A percentile compares a stretch with the other conserved stretches of the same genome.
Conservation (phyloP, 1,139 yeast genomes). For the Sugiyamaella xylanicola region DNA sequence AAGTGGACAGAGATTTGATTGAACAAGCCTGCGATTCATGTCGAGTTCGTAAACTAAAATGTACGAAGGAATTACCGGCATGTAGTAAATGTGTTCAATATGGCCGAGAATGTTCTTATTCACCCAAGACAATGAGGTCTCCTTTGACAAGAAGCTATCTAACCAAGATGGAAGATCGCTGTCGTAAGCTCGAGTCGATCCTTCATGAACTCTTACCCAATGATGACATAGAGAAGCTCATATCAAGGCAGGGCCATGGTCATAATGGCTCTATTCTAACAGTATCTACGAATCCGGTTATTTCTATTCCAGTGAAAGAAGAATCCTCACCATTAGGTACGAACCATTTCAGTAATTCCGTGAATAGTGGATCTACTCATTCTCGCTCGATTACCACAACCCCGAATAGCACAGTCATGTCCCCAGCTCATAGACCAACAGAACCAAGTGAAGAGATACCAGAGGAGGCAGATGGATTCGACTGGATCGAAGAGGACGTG, state of each 20-base stretch:
- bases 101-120: slow-evolving; percentile 72
- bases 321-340: not conserved
- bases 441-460: slow-evolving; percentile 46
- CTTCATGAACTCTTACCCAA: slow-evolving; percentile 50
- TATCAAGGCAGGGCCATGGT: slow-evolving; percentile 25
- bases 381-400: not conserved
- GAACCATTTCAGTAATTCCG: not conserved
- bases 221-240: slow-evolving; percentile 47
- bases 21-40: slow-evolving; percentile 49
- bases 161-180: slow-evolving; percentile 72
- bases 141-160: slow-evolving; percentile 73
- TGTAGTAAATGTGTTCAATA: slow-evolving; percentile 77
- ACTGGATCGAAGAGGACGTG: slow-evolving; percentile 57
- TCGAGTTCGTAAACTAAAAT: slow-evolving; percentile 52
- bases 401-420: not conserved
- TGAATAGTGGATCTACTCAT: not conserved
- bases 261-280: not conserved
- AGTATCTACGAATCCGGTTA: not conserved
- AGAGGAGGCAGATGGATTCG: slow-evolving; percentile 54
- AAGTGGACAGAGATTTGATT: slow-evolving; percentile 1
- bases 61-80: slow-evolving; percentile 71
- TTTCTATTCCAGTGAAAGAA: not conserved
- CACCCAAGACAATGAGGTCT: slow-evolving; percentile 75
- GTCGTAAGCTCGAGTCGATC: slow-evolving; percentile 56
- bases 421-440: slow-evolving; percentile 40